Conservation (phyloP, 306 rosid species). For the Fagus crenata region DNA sequence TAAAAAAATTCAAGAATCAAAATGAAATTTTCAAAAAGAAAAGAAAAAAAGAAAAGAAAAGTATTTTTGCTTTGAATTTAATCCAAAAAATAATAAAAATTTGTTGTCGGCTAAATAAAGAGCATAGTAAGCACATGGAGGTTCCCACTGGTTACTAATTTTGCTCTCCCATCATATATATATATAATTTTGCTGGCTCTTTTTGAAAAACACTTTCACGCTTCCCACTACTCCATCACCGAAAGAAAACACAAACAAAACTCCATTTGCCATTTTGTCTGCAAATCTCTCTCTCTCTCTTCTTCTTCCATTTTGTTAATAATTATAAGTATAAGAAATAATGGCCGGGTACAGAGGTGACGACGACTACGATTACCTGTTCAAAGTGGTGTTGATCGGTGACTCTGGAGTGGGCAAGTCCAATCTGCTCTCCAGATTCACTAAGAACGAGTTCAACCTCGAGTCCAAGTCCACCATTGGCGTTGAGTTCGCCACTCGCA, state of each 20-base stretch:
- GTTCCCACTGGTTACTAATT: background rate
- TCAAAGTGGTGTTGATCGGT: constrained; percentile 92
- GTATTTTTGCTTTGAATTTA: too few species aligned
- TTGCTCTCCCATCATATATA: constrained; percentile 14
- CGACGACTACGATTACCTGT: constrained; percentile 90
- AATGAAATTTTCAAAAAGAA: too few species aligned
- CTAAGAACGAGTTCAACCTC: constrained; percentile 93
- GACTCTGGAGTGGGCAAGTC: constrained; percentile 98
- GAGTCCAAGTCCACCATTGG: constrained; percentile 99
- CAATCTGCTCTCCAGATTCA: constrained; percentile 88
- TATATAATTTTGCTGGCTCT: constrained; percentile 25
- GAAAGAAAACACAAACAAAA: constrained; percentile 14
- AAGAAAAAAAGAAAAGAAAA: too few species aligned
- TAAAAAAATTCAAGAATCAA: too few species aligned
- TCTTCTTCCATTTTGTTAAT: background rate
- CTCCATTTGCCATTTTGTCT: constrained; percentile 10
- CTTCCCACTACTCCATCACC: constrained; percentile 30
- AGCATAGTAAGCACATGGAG: background rate
- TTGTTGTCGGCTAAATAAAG: background rate
- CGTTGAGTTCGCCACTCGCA: constrained; percentile 92
- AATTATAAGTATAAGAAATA: constrained; percentile 8
- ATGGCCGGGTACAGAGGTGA: constrained; percentile 97
- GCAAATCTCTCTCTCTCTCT: background rate
- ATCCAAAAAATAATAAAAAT: too few species aligned
- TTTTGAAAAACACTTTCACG: constrained; percentile 38